A percentile compares a stretch with the other conserved stretches of the same genome.
Evolutionary conservation across 345 rosid species (phyloP).

Genomic region (Citrus australasica): DNA sequence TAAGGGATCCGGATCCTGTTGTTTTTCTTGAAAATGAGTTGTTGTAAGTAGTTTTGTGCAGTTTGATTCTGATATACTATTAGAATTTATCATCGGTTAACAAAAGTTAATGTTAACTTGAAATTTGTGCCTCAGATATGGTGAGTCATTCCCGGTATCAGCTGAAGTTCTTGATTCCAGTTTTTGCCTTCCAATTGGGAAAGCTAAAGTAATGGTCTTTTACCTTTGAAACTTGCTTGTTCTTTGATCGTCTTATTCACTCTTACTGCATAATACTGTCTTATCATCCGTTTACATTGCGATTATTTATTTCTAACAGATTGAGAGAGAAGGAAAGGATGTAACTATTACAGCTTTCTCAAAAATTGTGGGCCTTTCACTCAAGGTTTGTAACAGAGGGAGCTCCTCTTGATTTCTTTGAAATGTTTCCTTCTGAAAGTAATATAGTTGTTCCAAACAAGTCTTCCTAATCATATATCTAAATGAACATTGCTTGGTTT

Average conservation of each 20-base stretch:
- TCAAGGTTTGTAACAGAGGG: conserved; percentile 52
- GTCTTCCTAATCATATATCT: background rate
- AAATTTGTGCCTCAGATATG: conserved; percentile 51
- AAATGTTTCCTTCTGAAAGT: background rate
- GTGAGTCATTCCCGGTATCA: conserved; percentile 87
- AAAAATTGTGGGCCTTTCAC: conserved; percentile 81
- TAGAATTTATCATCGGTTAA: background rate
- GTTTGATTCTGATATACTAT: background rate
- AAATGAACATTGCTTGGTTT: conserved; percentile 10
- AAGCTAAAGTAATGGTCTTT: conserved; percentile 66
- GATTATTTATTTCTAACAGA: conserved; percentile 38
- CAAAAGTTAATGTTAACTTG: background rate
- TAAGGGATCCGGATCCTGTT: conserved; percentile 95
- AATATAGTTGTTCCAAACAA: background rate
- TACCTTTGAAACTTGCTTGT: background rate
- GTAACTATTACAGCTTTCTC: conserved; percentile 82
- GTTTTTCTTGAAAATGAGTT: conserved; percentile 95
- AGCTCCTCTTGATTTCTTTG: background rate
- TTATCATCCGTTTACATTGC: background rate
- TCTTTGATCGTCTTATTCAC: background rate
- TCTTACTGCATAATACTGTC: background rate
- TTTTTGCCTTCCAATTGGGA: conserved; percentile 92
- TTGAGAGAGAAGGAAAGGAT: conserved; percentile 90
- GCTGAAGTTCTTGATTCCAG: conserved; percentile 89
- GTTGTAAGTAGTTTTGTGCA: conserved; percentile 47